Conservation (phyloP, 805 yeast species). For the Torulaspora franciscae region DNA sequence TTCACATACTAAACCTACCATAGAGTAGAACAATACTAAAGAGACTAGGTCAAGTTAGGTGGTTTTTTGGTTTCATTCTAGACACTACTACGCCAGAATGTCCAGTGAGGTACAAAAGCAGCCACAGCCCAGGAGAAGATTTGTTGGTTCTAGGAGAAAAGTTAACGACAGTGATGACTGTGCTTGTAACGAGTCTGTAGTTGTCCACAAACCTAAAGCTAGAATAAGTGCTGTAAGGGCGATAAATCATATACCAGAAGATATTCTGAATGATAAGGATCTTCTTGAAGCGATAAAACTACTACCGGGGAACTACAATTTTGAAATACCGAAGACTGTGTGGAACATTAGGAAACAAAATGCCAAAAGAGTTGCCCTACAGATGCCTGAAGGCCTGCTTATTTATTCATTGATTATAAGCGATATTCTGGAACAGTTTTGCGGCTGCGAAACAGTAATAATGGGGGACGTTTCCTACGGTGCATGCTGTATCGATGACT, state of each 20-base stretch:
- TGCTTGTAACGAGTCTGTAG: constrained; percentile 21
- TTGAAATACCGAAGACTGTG: constrained; percentile 91
- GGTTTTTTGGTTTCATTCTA: neutral
- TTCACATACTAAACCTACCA: neutral
- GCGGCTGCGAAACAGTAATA: constrained; percentile 77
- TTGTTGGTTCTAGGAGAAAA: constrained; percentile 51
- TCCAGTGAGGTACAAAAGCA: constrained; percentile 14
- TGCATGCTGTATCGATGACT: constrained; percentile 97
- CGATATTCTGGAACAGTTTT: constrained; percentile 89
- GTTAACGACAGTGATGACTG: constrained; percentile 24
- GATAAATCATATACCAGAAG: constrained; percentile 83
- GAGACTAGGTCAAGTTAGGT: neutral
- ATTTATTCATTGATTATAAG: constrained; percentile 85
- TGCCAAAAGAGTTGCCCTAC: constrained; percentile 84
- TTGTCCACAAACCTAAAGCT: constrained; percentile 30
- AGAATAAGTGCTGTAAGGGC: constrained; percentile 49
- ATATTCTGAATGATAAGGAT: constrained; percentile 72
- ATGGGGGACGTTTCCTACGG: constrained; percentile 99
- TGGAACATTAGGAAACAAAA: constrained; percentile 78
- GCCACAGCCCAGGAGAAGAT: constrained; percentile 47
- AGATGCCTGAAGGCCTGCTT: constrained; percentile 94
- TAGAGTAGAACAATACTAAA: neutral
- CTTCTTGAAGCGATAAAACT: constrained; percentile 77
- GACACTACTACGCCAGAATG: neutral
- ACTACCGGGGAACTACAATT: constrained; percentile 87